These are phyloP conservation scores for Aspergillus taichungensis DNA, from an alignment of 495 filamentous ascomycete species.

Conservation along the genomic window DNA sequence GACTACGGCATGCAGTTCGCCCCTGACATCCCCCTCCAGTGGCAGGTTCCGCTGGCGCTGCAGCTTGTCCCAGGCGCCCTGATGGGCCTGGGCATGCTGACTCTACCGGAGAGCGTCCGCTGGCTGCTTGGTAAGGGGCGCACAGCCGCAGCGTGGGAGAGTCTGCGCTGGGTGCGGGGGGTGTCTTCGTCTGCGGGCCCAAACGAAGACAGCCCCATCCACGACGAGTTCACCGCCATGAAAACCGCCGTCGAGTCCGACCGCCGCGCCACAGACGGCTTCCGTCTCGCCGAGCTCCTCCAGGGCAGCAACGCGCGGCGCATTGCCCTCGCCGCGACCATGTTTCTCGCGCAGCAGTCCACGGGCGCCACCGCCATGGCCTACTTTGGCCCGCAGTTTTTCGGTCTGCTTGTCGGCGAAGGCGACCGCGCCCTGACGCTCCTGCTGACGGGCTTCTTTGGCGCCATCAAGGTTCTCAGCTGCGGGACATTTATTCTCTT, in stretches of 20 bases:
- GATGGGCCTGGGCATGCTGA: constrained; percentile 43
- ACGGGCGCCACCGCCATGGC: constrained; percentile 47
- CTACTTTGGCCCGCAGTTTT: constrained; percentile 46
- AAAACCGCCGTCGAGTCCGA: constrained; percentile 35
- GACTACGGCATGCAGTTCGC: constrained; percentile 48
- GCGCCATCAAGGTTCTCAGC: constrained; percentile 40
- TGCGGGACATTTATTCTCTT: constrained; percentile 43
- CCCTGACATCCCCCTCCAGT: constrained; percentile 42
- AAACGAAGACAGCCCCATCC: constrained; percentile 10
- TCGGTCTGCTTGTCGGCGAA: constrained; percentile 44
- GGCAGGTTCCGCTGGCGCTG: constrained; percentile 46
- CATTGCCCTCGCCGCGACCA: constrained; percentile 27
- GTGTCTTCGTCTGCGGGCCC: constrained; percentile 14
- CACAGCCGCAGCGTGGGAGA: constrained; percentile 33
- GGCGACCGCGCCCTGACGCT: constrained; percentile 17
- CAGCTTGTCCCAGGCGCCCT: constrained; percentile 42
- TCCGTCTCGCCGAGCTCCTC: constrained; percentile 33
- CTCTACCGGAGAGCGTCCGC: constrained; percentile 40
- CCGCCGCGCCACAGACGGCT: constrained; percentile 30
- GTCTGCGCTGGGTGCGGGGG: constrained; percentile 42
- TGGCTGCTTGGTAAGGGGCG: constrained; percentile 41
- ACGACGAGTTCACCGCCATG: constrained; percentile 40
- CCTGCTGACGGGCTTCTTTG: constrained; percentile 44
- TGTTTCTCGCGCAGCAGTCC: constrained; percentile 42
- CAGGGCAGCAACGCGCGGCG: constrained; percentile 35